phyloP scores from a whole-genome alignment of 192 early-diverging fungal genomes.

The Chytriomyces sp. region DNA sequence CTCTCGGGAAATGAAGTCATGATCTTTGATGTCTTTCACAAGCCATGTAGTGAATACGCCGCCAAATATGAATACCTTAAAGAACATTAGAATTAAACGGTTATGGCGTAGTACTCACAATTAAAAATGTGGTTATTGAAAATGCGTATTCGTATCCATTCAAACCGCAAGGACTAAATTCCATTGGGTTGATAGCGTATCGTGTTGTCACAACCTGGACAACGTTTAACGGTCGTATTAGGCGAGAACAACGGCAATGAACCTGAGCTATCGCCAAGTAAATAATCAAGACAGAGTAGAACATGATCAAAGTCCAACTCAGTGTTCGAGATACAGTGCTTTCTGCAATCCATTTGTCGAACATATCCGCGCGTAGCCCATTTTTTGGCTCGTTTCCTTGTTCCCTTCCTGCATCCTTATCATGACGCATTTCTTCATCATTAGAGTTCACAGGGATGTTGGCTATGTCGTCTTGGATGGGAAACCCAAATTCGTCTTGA shows the following conservation, averaged over 20 bases:
- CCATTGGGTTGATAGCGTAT: too few species aligned
- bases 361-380: neutral
- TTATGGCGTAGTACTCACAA: too few species aligned
- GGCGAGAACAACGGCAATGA: neutral
- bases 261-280: neutral
- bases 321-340: neutral
- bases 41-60: conserved; percentile 1
- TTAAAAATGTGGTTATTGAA: neutral
- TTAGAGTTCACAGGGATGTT: neutral
- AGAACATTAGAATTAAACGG: neutral
- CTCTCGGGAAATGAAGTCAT: neutral
- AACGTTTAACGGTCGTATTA: neutral
- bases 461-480: neutral
- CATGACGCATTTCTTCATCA: neutral
- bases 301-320: neutral
- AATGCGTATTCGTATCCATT: neutral
- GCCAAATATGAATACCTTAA: neutral
- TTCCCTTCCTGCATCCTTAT: neutral
- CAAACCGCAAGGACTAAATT: neutral
- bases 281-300: neutral
- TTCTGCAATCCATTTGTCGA: neutral
- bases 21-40: neutral
- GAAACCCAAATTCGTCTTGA: neutral
- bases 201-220: too few species aligned
- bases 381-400: neutral